Evolutionary conservation across 73 alveolate genomes (phyloP), one percentile per base, ranked within the genome.

Genomic region (Durusdinium trenchii): DNA sequence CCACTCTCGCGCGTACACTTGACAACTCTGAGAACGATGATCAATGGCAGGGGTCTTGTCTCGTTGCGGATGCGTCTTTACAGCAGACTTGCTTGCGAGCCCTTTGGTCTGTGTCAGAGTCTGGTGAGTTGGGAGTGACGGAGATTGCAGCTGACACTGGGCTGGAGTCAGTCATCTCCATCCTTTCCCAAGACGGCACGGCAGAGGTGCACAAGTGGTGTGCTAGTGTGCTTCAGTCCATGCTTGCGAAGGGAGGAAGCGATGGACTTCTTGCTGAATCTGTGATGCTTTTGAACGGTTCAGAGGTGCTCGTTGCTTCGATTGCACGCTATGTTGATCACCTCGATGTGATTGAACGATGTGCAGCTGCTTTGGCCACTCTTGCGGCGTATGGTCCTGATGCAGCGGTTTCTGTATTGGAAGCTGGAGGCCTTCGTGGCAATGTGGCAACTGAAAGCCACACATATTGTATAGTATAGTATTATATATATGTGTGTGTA

Each of bases 71-170:
- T 57, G 89, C 85, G 26, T 40, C 98, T 35, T 76, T 91, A 47
- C 98, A 91, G 57, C 89, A 67, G 50, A 75, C 98, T 1, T 91
- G 98, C 87, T 91, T 91, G 98, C 98, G 98, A 20, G 98, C 85
- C 36, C 89, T 91, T 3, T 91, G 98, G 98, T 73, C 98, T 3
- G 60, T 91, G 20, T 91, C 78, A 36, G 98, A 91, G 46, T 67
- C 98, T 26, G 98, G 89, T 18, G 98, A 91, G 98, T 76, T 91
- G 57, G 98, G 98, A 45, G 98, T 76, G 16, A 91, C 98, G 20
- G 98, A 91, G 83, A 91, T 91, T 28, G 83, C 98, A 18, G 98
- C 98, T 12, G 50, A 69, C 45, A 76, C 67, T 71, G 98, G 98
- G 40, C 23, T 91, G 32, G 98, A 91, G 57, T 46, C 81, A 1